Evolutionary conservation across 371 early-diverging fungal species (phyloP).

Genomic region (Mucor racemosus): DNA sequence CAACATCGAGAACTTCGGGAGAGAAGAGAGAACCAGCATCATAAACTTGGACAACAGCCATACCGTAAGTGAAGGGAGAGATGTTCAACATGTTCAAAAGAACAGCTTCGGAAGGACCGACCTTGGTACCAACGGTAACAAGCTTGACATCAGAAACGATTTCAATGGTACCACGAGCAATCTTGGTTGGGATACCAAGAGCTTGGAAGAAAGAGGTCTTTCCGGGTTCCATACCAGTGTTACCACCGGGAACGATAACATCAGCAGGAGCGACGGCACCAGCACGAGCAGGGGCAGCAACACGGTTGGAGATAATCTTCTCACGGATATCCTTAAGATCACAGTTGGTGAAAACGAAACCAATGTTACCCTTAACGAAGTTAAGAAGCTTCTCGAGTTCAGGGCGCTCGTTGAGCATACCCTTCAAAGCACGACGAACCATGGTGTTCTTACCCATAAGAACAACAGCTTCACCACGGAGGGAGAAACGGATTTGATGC

Average conservation of each 20-base stretch:
- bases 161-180: constrained; percentile 99
- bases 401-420: constrained; percentile 80
- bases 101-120: constrained; percentile 99
- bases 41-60: constrained; percentile 94
- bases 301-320: constrained; percentile 91
- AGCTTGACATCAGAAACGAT: constrained; percentile 96
- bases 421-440: constrained; percentile 96
- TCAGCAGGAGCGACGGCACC: constrained; percentile 98
- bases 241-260: constrained; percentile 96
- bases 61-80: constrained; percentile 99
- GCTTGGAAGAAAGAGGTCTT: constrained; percentile 99
- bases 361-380: constrained; percentile 95
- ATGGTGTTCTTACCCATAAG: constrained; percentile 99
- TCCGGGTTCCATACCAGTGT: constrained; percentile 99
- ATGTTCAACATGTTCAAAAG: constrained; percentile 99
- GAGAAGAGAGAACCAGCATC: constrained; percentile 94
- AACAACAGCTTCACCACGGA: constrained; percentile 93
- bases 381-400: constrained; percentile 87
- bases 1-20: constrained; percentile 92
- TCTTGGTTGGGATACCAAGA: constrained; percentile 99
- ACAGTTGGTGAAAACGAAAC: constrained; percentile 99
- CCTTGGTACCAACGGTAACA: constrained; percentile 90
- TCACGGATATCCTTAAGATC: constrained; percentile 96
- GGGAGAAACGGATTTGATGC: constrained; percentile 97
- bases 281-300: constrained; percentile 98